Evolutionary conservation across 1,139 yeast genomes (phyloP).

Genomic region (Wickerhamomyces sp.): DNA sequence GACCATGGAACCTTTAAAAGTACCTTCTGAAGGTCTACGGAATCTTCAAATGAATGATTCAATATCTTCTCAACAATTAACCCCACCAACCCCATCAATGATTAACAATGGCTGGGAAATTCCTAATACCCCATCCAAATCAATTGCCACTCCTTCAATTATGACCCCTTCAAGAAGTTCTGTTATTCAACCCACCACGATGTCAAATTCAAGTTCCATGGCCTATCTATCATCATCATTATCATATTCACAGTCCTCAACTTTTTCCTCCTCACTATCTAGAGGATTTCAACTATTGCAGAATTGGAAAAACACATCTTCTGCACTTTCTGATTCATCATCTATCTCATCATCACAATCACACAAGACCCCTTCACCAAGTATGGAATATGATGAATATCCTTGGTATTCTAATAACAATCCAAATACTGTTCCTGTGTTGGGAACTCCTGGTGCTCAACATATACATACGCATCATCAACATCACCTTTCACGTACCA

Average conservation of each 20-base stretch:
- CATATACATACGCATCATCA: background rate
- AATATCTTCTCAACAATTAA: background rate
- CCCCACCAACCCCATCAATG: slow-evolving; percentile 21
- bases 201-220: slow-evolving; percentile 20
- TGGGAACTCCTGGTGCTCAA: slow-evolving; percentile 2
- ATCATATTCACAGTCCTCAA: slow-evolving; percentile 15
- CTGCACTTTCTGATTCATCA: slow-evolving; percentile 14
- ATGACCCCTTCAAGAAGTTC: slow-evolving; percentile 16
- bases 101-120: slow-evolving; percentile 23
- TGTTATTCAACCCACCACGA: slow-evolving; percentile 12
- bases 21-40: background rate
- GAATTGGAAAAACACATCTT: slow-evolving; percentile 18
- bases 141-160: slow-evolving; percentile 17
- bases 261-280: slow-evolving; percentile 19
- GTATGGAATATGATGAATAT: slow-evolving; percentile 22
- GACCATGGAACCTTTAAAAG: background rate
- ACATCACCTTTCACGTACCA: slow-evolving; percentile 4
- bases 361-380: slow-evolving; percentile 19
- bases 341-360: slow-evolving; percentile 9
- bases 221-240: slow-evolving; percentile 22
- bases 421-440: background rate
- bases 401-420: slow-evolving; percentile 18
- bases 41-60: background rate
- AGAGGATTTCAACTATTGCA: slow-evolving; percentile 22
- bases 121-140: slow-evolving; percentile 21